phyloP scores from a whole-genome alignment of 805 yeast species.

The Priceomyces castillae region DNA sequence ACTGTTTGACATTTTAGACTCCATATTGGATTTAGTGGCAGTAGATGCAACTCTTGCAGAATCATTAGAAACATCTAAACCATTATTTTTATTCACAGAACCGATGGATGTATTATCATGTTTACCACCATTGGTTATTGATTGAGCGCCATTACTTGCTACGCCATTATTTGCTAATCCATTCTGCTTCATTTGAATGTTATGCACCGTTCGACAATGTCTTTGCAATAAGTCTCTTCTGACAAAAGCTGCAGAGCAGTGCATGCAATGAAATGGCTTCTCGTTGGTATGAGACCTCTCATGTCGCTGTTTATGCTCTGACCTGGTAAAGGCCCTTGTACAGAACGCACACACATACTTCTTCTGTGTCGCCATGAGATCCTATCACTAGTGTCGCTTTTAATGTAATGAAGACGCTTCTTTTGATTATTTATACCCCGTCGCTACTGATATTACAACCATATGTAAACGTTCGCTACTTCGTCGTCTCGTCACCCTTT shows the following conservation, averaged over 20 bases:
- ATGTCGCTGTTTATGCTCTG: constrained; percentile 76
- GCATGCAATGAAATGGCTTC: constrained; percentile 72
- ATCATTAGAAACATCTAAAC: neutral
- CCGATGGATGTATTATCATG: neutral
- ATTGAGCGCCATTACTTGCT: neutral
- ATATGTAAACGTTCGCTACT: neutral
- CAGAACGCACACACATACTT: constrained; percentile 78
- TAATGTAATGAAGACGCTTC: neutral
- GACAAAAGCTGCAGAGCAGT: constrained; percentile 71
- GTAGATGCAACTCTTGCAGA: neutral
- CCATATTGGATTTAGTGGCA: neutral
- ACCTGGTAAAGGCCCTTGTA: constrained; percentile 74
- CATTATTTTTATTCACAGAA: neutral
- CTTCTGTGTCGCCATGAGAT: constrained; percentile 45
- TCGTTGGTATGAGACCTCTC: constrained; percentile 79
- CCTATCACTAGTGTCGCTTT: neutral
- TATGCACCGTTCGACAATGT: constrained; percentile 77
- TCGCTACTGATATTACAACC: neutral
- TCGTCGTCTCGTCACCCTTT: neutral
- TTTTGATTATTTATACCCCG: too few species aligned
- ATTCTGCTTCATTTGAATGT: constrained; percentile 15
- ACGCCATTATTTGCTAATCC: neutral
- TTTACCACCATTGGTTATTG: neutral
- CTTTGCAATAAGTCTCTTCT: constrained; percentile 74
- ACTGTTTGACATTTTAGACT: constrained; percentile 6